phyloP scores from a whole-genome alignment of 805 yeast genomes.

The Blastobotrys attinorum region DNA sequence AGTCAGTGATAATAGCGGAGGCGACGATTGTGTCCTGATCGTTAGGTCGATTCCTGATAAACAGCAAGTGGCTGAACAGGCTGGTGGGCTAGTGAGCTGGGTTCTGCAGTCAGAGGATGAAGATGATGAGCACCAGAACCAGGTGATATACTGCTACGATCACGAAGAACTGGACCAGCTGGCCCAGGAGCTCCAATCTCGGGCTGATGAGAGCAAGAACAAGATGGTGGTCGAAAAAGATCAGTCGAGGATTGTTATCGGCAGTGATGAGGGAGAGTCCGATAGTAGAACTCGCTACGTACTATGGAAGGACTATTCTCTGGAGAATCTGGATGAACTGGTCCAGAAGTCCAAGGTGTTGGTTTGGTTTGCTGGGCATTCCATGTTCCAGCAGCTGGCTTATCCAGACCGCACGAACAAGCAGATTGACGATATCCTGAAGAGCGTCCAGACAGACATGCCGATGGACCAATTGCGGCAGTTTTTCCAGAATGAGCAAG shows the following conservation, averaged over 20 bases:
- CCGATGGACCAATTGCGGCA: not conserved
- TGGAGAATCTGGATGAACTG: not conserved
- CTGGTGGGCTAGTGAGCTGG: not conserved
- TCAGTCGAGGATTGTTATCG: no score
- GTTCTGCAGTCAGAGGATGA: not conserved
- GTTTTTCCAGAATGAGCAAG: not conserved
- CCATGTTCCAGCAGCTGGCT: not conserved
- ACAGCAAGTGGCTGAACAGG: not conserved
- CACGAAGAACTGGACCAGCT: not conserved
- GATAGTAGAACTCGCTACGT: not conserved
- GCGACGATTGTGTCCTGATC: not conserved
- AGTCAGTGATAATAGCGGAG: not conserved
- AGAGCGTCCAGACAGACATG: not conserved
- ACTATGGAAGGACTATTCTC: not conserved
- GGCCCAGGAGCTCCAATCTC: not conserved
- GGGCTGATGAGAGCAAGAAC: not conserved
- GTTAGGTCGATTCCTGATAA: not conserved
- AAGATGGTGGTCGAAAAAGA: not conserved
- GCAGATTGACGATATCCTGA: not conserved
- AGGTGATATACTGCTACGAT: not conserved
- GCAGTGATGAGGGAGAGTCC: no score
- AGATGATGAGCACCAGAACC: not conserved
- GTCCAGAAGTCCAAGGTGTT: not conserved
- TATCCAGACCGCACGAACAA: not conserved
- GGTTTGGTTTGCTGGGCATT: not conserved